Conservation (phyloP, 2,329 filamentous ascomycete genomes). For the Chaetomium olivaceum region DNA sequence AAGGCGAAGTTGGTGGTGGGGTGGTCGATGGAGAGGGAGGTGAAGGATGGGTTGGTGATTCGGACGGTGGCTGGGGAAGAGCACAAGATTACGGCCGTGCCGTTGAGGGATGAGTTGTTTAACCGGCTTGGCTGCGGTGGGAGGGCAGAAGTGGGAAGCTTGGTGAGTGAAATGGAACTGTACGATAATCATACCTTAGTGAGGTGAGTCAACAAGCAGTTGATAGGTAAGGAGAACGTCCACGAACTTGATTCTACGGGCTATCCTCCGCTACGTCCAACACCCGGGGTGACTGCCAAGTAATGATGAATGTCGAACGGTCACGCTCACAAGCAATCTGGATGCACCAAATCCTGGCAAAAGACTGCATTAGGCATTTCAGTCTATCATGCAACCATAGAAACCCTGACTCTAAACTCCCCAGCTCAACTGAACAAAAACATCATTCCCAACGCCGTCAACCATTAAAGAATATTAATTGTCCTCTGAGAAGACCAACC, state of each 20-base stretch:
- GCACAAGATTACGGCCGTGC: constrained; percentile 69
- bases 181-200: too few relatives aligned
- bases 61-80: constrained; percentile 56
- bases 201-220: too few relatives aligned
- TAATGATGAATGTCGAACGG: background rate
- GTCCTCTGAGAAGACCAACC: background rate
- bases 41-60: constrained; percentile 74
- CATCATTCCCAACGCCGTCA: constrained; percentile 2
- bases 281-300: too few relatives aligned
- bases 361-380: constrained; percentile 9
- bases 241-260: too few relatives aligned
- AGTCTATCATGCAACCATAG: constrained; percentile 9
- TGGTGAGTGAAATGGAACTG: constrained; percentile 50
- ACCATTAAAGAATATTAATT: constrained; percentile 2
- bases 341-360: background rate
- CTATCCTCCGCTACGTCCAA: too few relatives aligned
- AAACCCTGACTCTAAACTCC: background rate
- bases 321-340: background rate
- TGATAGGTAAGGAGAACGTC: too few relatives aligned
- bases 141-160: constrained; percentile 79
- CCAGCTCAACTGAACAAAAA: background rate
- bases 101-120: constrained; percentile 74
- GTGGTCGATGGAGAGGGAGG: constrained; percentile 72
- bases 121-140: constrained; percentile 71
- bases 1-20: constrained; percentile 81